Evolutionary conservation across 225 moss, liverwort and hornwort genomes (phyloP).

Genomic region (Pseudoscleropodium purum): DNA sequence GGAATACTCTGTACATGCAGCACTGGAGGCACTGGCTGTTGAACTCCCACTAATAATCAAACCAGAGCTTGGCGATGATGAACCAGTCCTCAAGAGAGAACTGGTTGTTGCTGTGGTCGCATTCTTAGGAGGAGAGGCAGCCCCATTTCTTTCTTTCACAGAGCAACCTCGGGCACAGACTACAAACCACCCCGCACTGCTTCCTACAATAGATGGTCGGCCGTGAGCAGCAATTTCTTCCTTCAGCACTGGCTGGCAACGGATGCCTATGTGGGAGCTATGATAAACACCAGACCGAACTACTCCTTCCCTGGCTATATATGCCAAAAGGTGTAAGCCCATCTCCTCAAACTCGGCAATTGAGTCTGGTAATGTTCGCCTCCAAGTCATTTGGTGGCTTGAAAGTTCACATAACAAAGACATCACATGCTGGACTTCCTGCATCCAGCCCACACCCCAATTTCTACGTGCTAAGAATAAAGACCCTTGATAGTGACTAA

Average conservation of each 20-base stretch:
- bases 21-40: conserved; percentile 18
- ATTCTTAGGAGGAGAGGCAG: conserved; percentile 22
- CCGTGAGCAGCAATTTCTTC: conserved; percentile 60
- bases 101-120: conserved; percentile 7
- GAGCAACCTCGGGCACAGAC: conserved; percentile 69
- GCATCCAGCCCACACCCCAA: conserved; percentile 17
- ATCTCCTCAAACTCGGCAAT: conserved; percentile 71
- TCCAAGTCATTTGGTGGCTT: conserved; percentile 70
- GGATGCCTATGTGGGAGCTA: conserved; percentile 59
- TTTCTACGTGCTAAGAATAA: not conserved
- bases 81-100: conserved; percentile 38
- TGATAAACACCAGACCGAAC: conserved; percentile 77
- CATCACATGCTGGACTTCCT: conserved; percentile 85
- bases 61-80: conserved; percentile 27
- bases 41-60: conserved; percentile 26
- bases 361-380: conserved; percentile 42
- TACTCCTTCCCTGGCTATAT: conserved; percentile 78
- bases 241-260: conserved; percentile 71
- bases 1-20: conserved; percentile 69
- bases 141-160: conserved; percentile 22
- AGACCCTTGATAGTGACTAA: not conserved
- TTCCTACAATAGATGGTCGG: conserved; percentile 52
- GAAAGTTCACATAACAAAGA: conserved; percentile 77
- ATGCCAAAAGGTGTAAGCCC: conserved; percentile 81
- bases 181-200: conserved; percentile 80